Conservation (phyloP, 176 grass and related monocot genomes). For the Avena insularis region DNA sequence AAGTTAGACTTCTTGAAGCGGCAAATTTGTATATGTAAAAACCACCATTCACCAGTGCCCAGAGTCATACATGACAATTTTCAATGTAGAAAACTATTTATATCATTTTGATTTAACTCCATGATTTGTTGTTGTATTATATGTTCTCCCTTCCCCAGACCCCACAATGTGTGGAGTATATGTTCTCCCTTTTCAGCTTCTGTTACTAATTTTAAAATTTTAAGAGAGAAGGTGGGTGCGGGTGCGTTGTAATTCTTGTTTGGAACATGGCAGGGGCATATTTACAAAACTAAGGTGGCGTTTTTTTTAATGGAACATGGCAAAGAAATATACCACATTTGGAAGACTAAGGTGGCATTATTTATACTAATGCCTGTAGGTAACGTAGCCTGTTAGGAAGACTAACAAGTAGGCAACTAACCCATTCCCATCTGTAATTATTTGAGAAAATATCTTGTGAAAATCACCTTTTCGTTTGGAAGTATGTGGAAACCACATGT, state of each 20-base stretch:
- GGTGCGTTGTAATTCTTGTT: neutral
- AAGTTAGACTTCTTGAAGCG: neutral
- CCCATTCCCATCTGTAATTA: neutral
- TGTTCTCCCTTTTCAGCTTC: conserved; percentile 14
- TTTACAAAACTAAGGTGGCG: neutral
- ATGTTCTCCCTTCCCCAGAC: neutral
- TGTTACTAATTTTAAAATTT: neutral
- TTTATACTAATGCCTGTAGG: no score
- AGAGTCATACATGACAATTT: neutral
- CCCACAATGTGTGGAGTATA: no score
- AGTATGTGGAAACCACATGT: neutral
- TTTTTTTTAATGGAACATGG: neutral
- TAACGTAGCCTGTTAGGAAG: neutral
- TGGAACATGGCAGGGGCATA: neutral
- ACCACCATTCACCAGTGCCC: neutral
- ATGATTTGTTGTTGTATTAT: neutral
- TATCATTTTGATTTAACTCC: conserved; percentile 5
- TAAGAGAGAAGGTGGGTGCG: neutral
- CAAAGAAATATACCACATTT: neutral
- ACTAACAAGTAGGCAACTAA: neutral
- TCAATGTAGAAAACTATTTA: neutral
- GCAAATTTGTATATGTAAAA: neutral
- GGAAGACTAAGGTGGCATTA: no score
- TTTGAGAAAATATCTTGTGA: neutral
- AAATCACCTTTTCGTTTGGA: neutral